Conservation (phyloP, 768 basidiomycete genomes). For the Boletus huronensis region DNA sequence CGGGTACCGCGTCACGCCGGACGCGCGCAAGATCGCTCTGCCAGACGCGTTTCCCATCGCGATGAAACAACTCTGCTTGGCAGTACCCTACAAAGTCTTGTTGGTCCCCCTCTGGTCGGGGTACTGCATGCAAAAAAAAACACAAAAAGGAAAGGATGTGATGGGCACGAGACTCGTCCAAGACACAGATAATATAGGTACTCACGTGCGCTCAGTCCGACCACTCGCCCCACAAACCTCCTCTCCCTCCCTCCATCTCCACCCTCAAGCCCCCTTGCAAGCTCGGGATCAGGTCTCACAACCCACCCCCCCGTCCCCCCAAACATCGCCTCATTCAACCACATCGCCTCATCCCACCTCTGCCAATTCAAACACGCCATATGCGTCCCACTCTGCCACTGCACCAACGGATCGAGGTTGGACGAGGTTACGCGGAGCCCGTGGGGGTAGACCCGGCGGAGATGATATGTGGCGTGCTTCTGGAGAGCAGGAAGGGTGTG, state of each 20-base stretch:
- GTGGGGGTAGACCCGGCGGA: conserved; percentile 56
- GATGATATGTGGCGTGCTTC: conserved; percentile 39
- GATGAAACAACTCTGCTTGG: conserved; percentile 43
- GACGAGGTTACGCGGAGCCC: conserved; percentile 54
- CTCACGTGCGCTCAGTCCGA: conserved; percentile 46
- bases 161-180: background rate
- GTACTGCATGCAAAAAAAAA: conserved; percentile 34
- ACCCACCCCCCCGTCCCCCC: conserved; percentile 55
- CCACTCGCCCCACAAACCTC: conserved; percentile 33
- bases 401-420: conserved; percentile 49
- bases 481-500: conserved; percentile 36
- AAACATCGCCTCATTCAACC: conserved; percentile 63
- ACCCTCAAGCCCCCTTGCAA: background rate
- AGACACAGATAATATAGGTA: background rate
- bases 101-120: conserved; percentile 39
- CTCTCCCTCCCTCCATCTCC: conserved; percentile 1
- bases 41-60: conserved; percentile 40
- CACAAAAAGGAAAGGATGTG: background rate
- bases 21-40: conserved; percentile 37
- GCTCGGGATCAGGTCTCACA: conserved; percentile 40
- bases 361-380: conserved; percentile 63
- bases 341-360: conserved; percentile 53
- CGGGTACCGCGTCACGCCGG: conserved; percentile 29
- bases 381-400: conserved; percentile 58
- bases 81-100: conserved; percentile 42